Conservation (phyloP, 2,329 filamentous ascomycete species). For the Paecilomyces sp. region DNA sequence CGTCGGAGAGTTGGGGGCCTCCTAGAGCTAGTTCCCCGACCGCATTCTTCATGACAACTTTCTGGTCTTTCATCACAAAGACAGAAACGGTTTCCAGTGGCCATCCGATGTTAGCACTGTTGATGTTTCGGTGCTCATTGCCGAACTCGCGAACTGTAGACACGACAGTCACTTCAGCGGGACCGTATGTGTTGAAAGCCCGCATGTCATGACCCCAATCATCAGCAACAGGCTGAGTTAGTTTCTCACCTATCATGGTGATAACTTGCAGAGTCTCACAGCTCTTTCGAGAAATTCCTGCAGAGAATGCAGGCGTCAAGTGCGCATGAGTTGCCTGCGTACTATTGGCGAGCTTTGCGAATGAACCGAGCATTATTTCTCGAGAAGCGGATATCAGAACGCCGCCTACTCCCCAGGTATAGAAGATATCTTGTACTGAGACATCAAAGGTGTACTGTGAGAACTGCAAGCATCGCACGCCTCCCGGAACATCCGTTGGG, state of each 20-base stretch:
- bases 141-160: slow-evolving; percentile 24
- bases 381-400: slow-evolving; percentile 18
- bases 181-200: slow-evolving; percentile 34
- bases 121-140: slow-evolving; percentile 14
- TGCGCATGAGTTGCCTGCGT: slow-evolving; percentile 22
- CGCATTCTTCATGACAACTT: slow-evolving; percentile 16
- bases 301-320: slow-evolving; percentile 25
- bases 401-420: slow-evolving; percentile 21
- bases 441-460: slow-evolving; percentile 35
- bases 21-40: slow-evolving; percentile 22
- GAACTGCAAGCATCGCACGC: slow-evolving; percentile 28
- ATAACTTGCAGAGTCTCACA: slow-evolving; percentile 24
- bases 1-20: slow-evolving; percentile 22
- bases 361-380: slow-evolving; percentile 22
- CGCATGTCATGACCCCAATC: slow-evolving; percentile 30
- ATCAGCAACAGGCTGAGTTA: slow-evolving; percentile 24
- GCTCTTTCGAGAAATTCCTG: slow-evolving; percentile 18
- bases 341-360: slow-evolving; percentile 16
- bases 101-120: slow-evolving; percentile 24
- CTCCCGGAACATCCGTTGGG: slow-evolving; percentile 18
- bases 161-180: slow-evolving; percentile 29
- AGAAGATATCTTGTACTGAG: slow-evolving; percentile 29
- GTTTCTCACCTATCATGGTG: slow-evolving; percentile 28
- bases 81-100: slow-evolving; percentile 23
- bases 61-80: slow-evolving; percentile 19